Base-by-base conservation (phyloP, 441 rosid genomes). In the Codiaeum variegatum region DNA sequence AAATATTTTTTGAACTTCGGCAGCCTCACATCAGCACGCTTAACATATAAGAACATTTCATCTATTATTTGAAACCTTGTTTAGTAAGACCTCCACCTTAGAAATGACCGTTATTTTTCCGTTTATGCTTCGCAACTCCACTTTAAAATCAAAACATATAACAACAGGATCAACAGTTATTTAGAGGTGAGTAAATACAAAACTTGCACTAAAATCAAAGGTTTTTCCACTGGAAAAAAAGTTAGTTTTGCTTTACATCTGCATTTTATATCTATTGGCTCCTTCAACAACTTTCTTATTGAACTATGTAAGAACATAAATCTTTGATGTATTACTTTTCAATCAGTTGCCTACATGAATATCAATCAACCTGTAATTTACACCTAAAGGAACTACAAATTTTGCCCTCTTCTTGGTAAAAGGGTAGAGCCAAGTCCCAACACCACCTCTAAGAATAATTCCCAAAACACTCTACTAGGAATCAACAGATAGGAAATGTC, bases 321-420 rank as follows among this genome's bases (percentile, higher is more conserved):
- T 91, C 84, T 91, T 94, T 3, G 94, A 86, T n/a, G 90, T 79
- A 79, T 91, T 90, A 79, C 97, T 94, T 81, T 94, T 94, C 81
- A 94, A 79, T 62, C 97, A 94, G 76, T 94, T 94, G 91, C 97
- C 91, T 28, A 94, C 98, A 1, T 95, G 98, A 69, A 94, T 94
- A 77, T 94, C 97, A 62, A 94, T 94, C 55, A 91, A 85, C 78
- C 98, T 84, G 79, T 94, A 91, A 72, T 94, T 94, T 9, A 97
- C 98, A 73, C 98, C 97, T 67, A 94, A 78, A 13, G 97, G 98
- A 40, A 94, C 97, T 26, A 96, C 98, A 32, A 96, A 97, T 70
- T 93, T 93, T 2, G 98, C 97, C 85, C 98, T 88, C 87, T 94
- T 91, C 87, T 93, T 93, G 7, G 98, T 91, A 0, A 91, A 87